Base-by-base conservation (phyloP, 2,329 filamentous ascomycete genomes). In the Aureobasidium zeae region DNA sequence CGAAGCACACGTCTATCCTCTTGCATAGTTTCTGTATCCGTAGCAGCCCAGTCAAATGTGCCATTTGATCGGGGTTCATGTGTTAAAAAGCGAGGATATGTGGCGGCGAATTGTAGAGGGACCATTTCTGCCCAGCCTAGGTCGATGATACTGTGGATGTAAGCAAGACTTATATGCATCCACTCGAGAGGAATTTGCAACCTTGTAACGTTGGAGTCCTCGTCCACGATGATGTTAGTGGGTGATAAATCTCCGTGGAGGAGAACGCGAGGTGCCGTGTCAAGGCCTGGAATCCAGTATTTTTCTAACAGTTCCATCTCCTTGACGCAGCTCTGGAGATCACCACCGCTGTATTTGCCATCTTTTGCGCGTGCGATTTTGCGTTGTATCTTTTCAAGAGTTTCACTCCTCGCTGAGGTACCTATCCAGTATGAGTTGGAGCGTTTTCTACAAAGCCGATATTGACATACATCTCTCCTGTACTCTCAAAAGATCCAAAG, bases 51-150 rank as follows among this genome's bases (percentile, higher is more conserved):
- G 15, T 38, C 12, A 11, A 38, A 38, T 6, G 16, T 10, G n/a
- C 16, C 11, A n/a, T 26, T 2, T 16, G 13, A 5, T 38, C 15
- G 12, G 13, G 24, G 35, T 29, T 38, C 16, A 15, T 38, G 16
- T 3, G 35, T 38, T 11, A 29, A 17, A 10, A 38, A 38, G 4
- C 35, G 15, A 29, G 35, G 35, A 38, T 38, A 38, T n/a, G 11
- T 6, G 5, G 16, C 35, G 8, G 35, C 35, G 17, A 38, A 38
- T 15, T 38, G 24, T 1, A 38, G 25, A n/a, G 35, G 35, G 5
- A 38, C 25, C 16, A 38, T 29, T 6, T 38, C 35, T 11, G 24
- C 25, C 15, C 4, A 38, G 3, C 35, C 35, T 10, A 38, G 12
- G 15, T 38, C 35, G 25, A 38, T n/a, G 8, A 38, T 21, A 12